Base-by-base conservation (phyloP, 2,329 filamentous ascomycete species). In the Colletotrichum sublineola region DNA sequence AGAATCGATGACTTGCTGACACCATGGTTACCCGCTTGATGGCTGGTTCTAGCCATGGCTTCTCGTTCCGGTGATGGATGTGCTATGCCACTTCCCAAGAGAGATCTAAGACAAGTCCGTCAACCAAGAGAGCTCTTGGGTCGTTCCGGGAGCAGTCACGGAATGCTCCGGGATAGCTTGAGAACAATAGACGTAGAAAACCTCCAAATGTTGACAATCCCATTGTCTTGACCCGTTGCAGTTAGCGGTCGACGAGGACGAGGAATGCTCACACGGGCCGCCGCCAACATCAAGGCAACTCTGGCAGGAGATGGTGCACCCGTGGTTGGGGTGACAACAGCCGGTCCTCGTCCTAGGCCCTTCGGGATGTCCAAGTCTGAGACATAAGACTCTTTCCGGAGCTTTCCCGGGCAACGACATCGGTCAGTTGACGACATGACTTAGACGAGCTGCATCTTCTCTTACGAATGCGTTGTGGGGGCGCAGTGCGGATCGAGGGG, bases 51-150 rank as follows among this genome's bases (percentile, higher is more conserved):
- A 60, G 66, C 15, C 70, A 42, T 29, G 40, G 3, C 38, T 70
- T 2, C 70, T 70, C 70, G 42, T 70, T 73, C 66, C 70, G 70
- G 66, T 8, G 60, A 50, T 18, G 33, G 15, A 44, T 36, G 38
- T 20, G 29, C 31, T 24, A 24, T 24, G 24, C 24, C 24, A 29
- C 8, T 8, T 48, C 33, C 33, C n/a, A 38, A 31, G 31, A 29
- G 5, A 56, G 31, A 52, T 46, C 60, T 57, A 73, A 65, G 66
- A 73, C 70, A 70, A 33, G 11, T 61, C 55, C 70, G 61, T 70
- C 66, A 46, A 69, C 29, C 40, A 31, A 65, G 58, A 65, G 60
- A n/a, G 33, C 33, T 42, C 55, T 44, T 29, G 38, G 14, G 44
- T 67, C 55, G 61, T 46, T 64, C 61, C 48, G 66, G 65, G 44